Conservation (phyloP, 1,139 yeast genomes). For the Groenewaldozyma auringiensis region DNA sequence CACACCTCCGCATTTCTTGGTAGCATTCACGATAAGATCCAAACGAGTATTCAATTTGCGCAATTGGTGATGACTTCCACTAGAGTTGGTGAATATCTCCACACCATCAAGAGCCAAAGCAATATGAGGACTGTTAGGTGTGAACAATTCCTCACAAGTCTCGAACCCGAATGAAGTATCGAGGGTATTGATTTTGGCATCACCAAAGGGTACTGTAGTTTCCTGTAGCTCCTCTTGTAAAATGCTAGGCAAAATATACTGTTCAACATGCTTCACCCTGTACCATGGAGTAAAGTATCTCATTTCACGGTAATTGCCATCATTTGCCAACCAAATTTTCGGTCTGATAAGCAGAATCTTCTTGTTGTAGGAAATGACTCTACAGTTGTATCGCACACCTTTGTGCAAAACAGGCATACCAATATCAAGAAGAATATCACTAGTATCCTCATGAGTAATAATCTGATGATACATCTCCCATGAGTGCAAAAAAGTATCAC, state of each 20-base stretch:
- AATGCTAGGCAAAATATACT: conserved; percentile 58
- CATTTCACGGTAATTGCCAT: conserved; percentile 97
- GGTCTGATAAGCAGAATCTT: conserved; percentile 82
- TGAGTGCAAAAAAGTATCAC: conserved; percentile 78
- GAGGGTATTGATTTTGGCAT: conserved; percentile 72
- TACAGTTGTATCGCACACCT: conserved; percentile 83
- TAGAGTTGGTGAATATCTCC: conserved; percentile 88
- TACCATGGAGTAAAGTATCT: conserved; percentile 94
- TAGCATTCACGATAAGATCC: conserved; percentile 81
- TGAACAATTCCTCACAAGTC: conserved; percentile 94
- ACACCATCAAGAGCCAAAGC: conserved; percentile 91
- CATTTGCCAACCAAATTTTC: conserved; percentile 86
- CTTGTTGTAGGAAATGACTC: conserved; percentile 74
- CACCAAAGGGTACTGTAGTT: conserved; percentile 67
- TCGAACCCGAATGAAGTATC: conserved; percentile 92
- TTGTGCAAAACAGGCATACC: conserved; percentile 93
- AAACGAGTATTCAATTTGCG: conserved; percentile 80
- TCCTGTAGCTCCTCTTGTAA: conserved; percentile 55
- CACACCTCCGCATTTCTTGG: conserved; percentile 93
- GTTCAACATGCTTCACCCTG: conserved; percentile 65
- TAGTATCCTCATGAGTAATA: conserved; percentile 53
- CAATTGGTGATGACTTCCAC: conserved; percentile 94
- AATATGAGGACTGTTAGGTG: conserved; percentile 94
- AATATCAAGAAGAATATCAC: conserved; percentile 74
- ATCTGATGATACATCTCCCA: conserved; percentile 92